Evolutionary conservation across 2,329 filamentous ascomycete genomes (phyloP).

Genomic region (Verticillium nonalfalfae): DNA sequence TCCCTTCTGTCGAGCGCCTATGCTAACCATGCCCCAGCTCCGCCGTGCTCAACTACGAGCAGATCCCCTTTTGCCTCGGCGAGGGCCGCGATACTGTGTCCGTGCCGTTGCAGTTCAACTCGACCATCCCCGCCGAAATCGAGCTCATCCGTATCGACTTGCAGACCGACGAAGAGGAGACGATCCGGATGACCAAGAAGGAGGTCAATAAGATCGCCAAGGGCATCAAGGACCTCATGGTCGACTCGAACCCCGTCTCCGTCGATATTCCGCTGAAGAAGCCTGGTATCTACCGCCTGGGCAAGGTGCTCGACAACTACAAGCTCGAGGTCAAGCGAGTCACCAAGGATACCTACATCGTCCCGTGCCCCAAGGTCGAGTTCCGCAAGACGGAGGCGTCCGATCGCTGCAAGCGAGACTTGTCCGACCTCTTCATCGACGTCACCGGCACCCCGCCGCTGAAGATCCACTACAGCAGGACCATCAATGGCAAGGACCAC

Average conservation of each 20-base stretch:
- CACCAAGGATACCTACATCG: slow-evolving; percentile 73
- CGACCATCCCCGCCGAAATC: slow-evolving; percentile 81
- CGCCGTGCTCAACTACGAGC: slow-evolving; percentile 78
- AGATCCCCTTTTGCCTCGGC: slow-evolving; percentile 75
- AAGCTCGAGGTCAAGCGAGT: slow-evolving; percentile 84
- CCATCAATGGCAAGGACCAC: slow-evolving; percentile 75
- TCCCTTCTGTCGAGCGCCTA: too few relatives aligned
- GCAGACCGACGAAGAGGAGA: slow-evolving; percentile 73
- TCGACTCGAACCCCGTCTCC: slow-evolving; percentile 52
- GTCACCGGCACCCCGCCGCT: slow-evolving; percentile 86
- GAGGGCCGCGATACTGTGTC: slow-evolving; percentile 52
- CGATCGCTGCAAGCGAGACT: slow-evolving; percentile 76
- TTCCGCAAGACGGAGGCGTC: slow-evolving; percentile 57
- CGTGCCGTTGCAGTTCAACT: slow-evolving; percentile 87
- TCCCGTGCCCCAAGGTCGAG: slow-evolving; percentile 74
- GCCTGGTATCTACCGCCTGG: slow-evolving; percentile 78
- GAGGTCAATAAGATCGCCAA: slow-evolving; percentile 72
- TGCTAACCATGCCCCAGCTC: slow-evolving; percentile 46
- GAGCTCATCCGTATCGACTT: slow-evolving; percentile 86
- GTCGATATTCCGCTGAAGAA: slow-evolving; percentile 76
- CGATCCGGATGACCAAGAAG: slow-evolving; percentile 65
- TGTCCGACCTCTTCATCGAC: slow-evolving; percentile 78
- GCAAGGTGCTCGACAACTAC: slow-evolving; percentile 84
- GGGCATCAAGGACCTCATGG: slow-evolving; percentile 57
- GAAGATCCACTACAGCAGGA: slow-evolving; percentile 86